Conservation (phyloP, 352 stramenopile genomes). For the Aphanomyces cochlioides region DNA sequence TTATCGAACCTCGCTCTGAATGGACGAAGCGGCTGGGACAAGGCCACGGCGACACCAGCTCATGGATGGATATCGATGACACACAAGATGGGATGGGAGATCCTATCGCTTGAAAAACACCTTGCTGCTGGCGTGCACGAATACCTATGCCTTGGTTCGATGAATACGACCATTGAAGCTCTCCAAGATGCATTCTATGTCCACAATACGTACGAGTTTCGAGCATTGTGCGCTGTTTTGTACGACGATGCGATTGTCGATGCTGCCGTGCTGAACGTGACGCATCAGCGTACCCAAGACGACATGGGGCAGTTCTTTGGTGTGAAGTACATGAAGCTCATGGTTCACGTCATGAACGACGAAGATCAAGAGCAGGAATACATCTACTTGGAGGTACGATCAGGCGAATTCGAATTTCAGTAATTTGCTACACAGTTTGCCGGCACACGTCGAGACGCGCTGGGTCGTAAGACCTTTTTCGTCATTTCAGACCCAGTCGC, state of each 20-base stretch:
- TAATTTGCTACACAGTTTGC: slow-evolving; percentile 4
- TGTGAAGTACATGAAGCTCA: slow-evolving; percentile 27
- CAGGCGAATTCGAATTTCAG: neutral
- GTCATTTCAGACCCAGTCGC: slow-evolving; percentile 26
- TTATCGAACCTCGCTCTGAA: slow-evolving; percentile 4
- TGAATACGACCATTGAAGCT: slow-evolving; percentile 20
- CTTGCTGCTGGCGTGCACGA: slow-evolving; percentile 11
- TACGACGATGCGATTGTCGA: slow-evolving; percentile 25
- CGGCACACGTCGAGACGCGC: slow-evolving; percentile 20
- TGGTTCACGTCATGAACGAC: slow-evolving; percentile 23
- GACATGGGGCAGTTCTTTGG: slow-evolving; percentile 28
- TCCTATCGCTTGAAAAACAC: slow-evolving; percentile 10
- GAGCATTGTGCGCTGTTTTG: slow-evolving; percentile 11
- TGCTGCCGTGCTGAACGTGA: slow-evolving; percentile 25
- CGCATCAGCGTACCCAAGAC: slow-evolving; percentile 15
- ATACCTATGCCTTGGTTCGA: slow-evolving; percentile 17
- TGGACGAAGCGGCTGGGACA: slow-evolving; percentile 18
- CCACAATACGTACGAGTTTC: slow-evolving; percentile 28
- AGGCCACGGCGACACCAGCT: neutral
- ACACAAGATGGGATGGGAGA: slow-evolving; percentile 14
- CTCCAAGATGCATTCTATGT: slow-evolving; percentile 29
- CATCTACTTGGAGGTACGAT: slow-evolving; percentile 24
- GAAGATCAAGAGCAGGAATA: slow-evolving; percentile 29
- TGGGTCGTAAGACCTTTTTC: slow-evolving; percentile 17
- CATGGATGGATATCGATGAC: slow-evolving; percentile 8